Percentiles rank a stretch among this genome's conserved stretches.
Conservation (phyloP, 179 eudicot genomes). For the Camellia oleifera region DNA sequence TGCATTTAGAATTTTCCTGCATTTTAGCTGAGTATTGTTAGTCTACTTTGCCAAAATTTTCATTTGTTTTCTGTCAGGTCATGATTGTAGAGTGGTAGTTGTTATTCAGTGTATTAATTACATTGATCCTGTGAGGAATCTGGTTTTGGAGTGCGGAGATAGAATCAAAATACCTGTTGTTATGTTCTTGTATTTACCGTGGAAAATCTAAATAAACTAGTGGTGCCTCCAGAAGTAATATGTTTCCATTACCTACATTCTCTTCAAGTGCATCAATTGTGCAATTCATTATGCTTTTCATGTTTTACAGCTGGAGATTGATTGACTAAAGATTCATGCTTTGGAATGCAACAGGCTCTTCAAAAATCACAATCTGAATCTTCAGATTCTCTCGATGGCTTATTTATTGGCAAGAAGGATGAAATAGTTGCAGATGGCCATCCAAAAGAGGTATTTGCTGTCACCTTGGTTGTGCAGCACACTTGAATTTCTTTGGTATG, state of each 20-base stretch:
- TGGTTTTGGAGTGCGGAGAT: neutral
- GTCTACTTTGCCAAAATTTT: neutral
- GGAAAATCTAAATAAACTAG: neutral
- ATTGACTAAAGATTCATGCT: neutral
- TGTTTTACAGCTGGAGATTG: neutral
- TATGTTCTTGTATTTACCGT: neutral
- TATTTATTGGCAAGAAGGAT: slow-evolving; percentile 28
- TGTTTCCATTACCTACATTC: neutral
- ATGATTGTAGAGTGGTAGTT: neutral
- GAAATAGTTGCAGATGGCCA: slow-evolving; percentile 29
- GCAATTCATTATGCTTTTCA: neutral
- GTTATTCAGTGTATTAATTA: neutral
- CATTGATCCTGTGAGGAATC: neutral
- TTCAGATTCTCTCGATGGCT: slow-evolving; percentile 36
- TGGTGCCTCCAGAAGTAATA: neutral
- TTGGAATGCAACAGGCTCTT: slow-evolving; percentile 30
- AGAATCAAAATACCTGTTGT: neutral
- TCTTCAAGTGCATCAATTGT: neutral
- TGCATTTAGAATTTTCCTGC: neutral
- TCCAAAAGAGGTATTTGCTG: slow-evolving; percentile 37
- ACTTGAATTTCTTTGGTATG: slow-evolving; percentile 6
- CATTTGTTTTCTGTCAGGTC: neutral
- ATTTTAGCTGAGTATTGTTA: neutral
- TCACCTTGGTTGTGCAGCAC: neutral
- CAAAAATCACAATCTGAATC: slow-evolving; percentile 40